Evolutionary conservation across 352 stramenopile genomes (phyloP), one percentile per base, ranked within the genome.

Genomic region (Pythium folliculosum): DNA sequence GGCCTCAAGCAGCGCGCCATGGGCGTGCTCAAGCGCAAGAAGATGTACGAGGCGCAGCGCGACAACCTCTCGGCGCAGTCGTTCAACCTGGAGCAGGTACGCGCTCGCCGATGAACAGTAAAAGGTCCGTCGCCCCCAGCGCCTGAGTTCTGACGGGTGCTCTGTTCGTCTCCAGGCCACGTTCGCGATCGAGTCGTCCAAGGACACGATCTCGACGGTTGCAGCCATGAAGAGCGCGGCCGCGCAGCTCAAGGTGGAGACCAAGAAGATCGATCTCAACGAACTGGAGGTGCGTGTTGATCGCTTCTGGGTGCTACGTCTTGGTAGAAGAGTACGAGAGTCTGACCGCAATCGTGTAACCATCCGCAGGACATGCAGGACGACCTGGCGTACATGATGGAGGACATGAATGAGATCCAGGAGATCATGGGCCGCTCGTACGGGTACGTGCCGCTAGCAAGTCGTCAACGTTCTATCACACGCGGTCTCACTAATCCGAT

Each of bases 361-460:
- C 27, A 38, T 55, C 6, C 19, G 3, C 10, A 96, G 86, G 94
- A 98, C 67, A 76, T 98, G 44, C 95, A 97, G 74, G 97, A 99
- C 75, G 95, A 98, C 67, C 97, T 99, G 88, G 95, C 95, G 2
- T 93, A 99, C 35, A 77, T 99, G 56, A 97, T 99, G 84, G 92
- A 99, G 70, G 97, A 99, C 65, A 98, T 99, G 84, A 97, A 98
- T 69, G 96, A 99, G 74, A 98, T 99, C 65, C 98, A 99, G 67
- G 96, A 99, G 65, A 91, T 96, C 47, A 89, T 99, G 75, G 95
- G 94, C 10, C 88, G 93, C 48, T 98, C 96, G 37, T 99, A 99
- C 73, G 92, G 87, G 87, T 94, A 79, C 16, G 52, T 51, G 19
- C 47, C 40, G 40, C 12, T 47, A 7, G 17, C 6, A 22, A 51